phyloP scores from a whole-genome alignment of 495 filamentous ascomycete genomes.

The Neurospora sp. region DNA sequence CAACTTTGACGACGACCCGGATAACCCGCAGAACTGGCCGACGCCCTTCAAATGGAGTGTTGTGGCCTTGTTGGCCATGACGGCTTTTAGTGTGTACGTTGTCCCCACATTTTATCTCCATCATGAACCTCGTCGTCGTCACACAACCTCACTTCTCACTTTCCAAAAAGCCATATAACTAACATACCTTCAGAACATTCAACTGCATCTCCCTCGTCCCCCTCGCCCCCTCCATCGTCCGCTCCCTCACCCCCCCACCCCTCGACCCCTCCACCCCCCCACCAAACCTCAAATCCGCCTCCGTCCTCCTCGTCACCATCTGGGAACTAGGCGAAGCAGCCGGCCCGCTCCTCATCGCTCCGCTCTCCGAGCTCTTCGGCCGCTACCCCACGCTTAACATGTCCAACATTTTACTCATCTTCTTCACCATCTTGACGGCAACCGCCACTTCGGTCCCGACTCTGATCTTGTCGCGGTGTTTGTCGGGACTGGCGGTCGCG shows the following conservation, averaged over 20 bases:
- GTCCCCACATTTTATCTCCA: no score
- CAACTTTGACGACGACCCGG: constrained; percentile 36
- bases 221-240: constrained; percentile 38
- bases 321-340: constrained; percentile 48
- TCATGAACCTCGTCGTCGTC: no score
- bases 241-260: constrained; percentile 28
- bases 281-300: constrained; percentile 23
- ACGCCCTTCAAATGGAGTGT: constrained; percentile 39
- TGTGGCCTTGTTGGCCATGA: constrained; percentile 36
- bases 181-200: constrained; percentile 31
- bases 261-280: constrained; percentile 17
- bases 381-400: constrained; percentile 44
- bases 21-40: constrained; percentile 47
- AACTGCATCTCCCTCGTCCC: constrained; percentile 48
- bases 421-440: constrained; percentile 34
- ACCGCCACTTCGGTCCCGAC: constrained; percentile 26
- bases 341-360: constrained; percentile 50
- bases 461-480: constrained; percentile 37
- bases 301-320: constrained; percentile 48
- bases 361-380: constrained; percentile 46
- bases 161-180: not conserved
- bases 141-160: no score
- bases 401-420: constrained; percentile 42
- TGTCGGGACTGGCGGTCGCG: constrained; percentile 44
- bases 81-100: constrained; percentile 43